These are phyloP conservation scores for Chrysoporthe austroafricana DNA, from an alignment of 2,329 filamentous ascomycete genomes.

Conservation along the genomic window DNA sequence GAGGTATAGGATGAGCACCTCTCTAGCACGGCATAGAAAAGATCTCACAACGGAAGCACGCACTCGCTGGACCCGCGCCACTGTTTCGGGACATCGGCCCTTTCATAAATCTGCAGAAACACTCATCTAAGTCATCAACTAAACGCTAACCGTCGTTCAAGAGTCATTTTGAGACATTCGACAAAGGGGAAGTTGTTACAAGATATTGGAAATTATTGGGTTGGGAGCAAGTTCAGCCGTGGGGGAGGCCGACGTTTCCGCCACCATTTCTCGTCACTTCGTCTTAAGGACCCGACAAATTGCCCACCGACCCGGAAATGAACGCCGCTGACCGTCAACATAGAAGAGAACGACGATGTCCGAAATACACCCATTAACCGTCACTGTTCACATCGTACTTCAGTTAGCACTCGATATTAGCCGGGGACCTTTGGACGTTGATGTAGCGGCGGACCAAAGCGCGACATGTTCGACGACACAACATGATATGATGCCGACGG, in stretches of 20 bases:
- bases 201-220: slow-evolving; percentile 10
- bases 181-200: slow-evolving; percentile 2
- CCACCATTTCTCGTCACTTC: slow-evolving; percentile 25
- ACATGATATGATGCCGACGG: slow-evolving; percentile 1
- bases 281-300: background rate
- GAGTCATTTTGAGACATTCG: slow-evolving; percentile 9
- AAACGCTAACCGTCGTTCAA: background rate
- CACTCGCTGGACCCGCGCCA: background rate
- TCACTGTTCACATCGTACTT: slow-evolving; percentile 29
- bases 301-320: background rate
- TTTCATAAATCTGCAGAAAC: background rate
- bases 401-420: slow-evolving; percentile 28
- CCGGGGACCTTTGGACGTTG: slow-evolving; percentile 17
- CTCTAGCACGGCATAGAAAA: background rate
- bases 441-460: background rate
- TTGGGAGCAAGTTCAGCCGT: background rate
- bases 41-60: background rate
- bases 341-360: background rate
- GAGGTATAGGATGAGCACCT: slow-evolving; percentile 7
- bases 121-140: slow-evolving; percentile 10
- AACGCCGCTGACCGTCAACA: slow-evolving; percentile 9
- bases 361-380: slow-evolving; percentile 14
- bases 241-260: background rate
- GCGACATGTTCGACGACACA: background rate
- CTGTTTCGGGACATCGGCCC: background rate